Conservation (phyloP, 2,329 filamentous ascomycete genomes). For the Diaporthe amygdali region DNA sequence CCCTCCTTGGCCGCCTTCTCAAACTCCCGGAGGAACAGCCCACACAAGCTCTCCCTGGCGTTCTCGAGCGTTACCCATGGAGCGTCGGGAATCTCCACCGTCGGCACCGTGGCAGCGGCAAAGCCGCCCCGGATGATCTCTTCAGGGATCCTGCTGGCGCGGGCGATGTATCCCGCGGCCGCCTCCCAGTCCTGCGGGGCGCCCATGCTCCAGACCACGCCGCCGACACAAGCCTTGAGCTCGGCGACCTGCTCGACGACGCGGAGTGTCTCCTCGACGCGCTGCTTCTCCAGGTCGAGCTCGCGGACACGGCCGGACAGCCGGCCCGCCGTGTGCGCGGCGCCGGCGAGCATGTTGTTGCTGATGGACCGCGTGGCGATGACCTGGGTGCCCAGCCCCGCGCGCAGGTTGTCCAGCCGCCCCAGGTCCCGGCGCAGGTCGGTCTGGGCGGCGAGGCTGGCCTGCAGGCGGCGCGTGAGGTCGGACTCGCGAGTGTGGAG, state of each 20-base stretch:
- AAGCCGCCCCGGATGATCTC: constrained; percentile 84
- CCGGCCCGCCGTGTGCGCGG: constrained; percentile 82
- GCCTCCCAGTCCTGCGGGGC: constrained; percentile 99
- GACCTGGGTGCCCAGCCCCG: constrained; percentile 85
- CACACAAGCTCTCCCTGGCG: constrained; percentile 88
- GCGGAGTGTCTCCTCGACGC: constrained; percentile 86
- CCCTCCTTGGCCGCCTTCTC: constrained; percentile 86
- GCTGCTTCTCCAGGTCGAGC: constrained; percentile 88
- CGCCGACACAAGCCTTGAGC: constrained; percentile 94
- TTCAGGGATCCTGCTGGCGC: constrained; percentile 80
- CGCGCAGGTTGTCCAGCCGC: constrained; percentile 86
- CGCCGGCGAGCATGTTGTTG: constrained; percentile 88
- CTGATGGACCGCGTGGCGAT: constrained; percentile 83
- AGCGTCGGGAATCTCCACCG: constrained; percentile 91
- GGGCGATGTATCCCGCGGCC: constrained; percentile 85
- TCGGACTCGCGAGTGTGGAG: constrained; percentile 78
- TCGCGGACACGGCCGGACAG: constrained; percentile 87
- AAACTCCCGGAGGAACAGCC: constrained; percentile 91
- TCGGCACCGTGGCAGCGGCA: constrained; percentile 90
- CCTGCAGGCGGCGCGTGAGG: constrained; percentile 76
- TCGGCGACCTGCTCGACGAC: constrained; percentile 97
- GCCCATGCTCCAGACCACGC: constrained; percentile 94
- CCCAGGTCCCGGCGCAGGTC: constrained; percentile 86
- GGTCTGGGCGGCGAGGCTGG: constrained; percentile 80
- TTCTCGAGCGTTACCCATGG: constrained; percentile 86